Evolutionary conservation across 2,329 filamentous ascomycete genomes (phyloP).

Genomic region (Penicillium concentricum): DNA sequence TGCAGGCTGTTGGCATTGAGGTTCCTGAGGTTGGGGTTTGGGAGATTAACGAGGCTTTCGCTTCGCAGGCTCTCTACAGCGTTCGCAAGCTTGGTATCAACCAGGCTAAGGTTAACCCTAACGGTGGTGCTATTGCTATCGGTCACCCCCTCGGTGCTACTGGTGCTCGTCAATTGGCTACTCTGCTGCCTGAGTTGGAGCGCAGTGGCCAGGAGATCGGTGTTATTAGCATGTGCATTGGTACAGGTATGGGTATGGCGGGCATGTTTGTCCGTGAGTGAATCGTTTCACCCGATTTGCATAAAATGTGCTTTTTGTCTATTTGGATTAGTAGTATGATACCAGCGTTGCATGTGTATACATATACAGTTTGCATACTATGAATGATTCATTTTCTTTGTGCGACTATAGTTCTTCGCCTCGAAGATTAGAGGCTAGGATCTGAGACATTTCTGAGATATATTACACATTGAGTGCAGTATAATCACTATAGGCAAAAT

Average conservation of each 20-base stretch:
- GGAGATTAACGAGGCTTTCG: slow-evolving; percentile 89
- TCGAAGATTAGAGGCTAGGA: not conserved
- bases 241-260: slow-evolving; percentile 77
- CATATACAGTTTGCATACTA: slow-evolving; percentile 20
- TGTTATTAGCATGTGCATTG: slow-evolving; percentile 88
- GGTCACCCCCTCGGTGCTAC: slow-evolving; percentile 91
- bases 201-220: slow-evolving; percentile 70
- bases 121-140: slow-evolving; percentile 90
- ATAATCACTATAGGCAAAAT: not conserved
- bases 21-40: slow-evolving; percentile 74
- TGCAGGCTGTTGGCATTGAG: slow-evolving; percentile 65
- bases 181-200: slow-evolving; percentile 68
- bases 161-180: slow-evolving; percentile 75
- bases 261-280: slow-evolving; percentile 66
- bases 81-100: slow-evolving; percentile 62
- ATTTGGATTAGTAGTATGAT: slow-evolving; percentile 13
- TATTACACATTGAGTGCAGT: not conserved
- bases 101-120: slow-evolving; percentile 76
- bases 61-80: slow-evolving; percentile 66
- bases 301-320: slow-evolving; percentile 2
- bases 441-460: not conserved
- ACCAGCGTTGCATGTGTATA: slow-evolving; percentile 27
- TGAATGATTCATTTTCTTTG: slow-evolving; percentile 6
- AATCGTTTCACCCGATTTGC: slow-evolving; percentile 6
- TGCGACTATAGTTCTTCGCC: not conserved